Evolutionary conservation across 2,329 filamentous ascomycete species (phyloP).

Genomic region (Alternaria arborescens): DNA sequence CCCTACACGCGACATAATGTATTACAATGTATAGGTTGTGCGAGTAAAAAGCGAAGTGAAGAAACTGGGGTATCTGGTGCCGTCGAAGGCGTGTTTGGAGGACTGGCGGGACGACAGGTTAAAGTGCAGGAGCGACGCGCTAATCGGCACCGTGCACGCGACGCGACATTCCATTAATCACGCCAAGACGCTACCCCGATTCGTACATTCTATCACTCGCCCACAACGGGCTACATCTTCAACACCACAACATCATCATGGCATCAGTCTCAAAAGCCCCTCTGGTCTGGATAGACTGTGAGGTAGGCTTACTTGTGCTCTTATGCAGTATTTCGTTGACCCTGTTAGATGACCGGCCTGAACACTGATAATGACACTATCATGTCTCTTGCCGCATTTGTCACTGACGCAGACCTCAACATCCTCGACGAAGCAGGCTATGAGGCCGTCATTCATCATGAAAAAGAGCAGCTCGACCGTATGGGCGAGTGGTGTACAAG

Average conservation of each 20-base stretch:
- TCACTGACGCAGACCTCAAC: slow-evolving; percentile 82
- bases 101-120: slow-evolving; percentile 32
- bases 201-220: slow-evolving; percentile 14
- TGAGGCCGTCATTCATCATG: slow-evolving; percentile 80
- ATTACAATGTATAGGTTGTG: slow-evolving; percentile 25
- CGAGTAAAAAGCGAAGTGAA: slow-evolving; percentile 25
- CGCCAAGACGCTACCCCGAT: slow-evolving; percentile 18
- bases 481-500: slow-evolving; percentile 92
- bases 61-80: slow-evolving; percentile 21
- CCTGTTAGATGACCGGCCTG: slow-evolving; percentile 86
- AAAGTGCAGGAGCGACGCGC: slow-evolving; percentile 27
- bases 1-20: slow-evolving; percentile 47
- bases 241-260: slow-evolving; percentile 33
- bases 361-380: slow-evolving; percentile 82
- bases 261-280: slow-evolving; percentile 68
- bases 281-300: slow-evolving; percentile 87
- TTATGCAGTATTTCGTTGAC: slow-evolving; percentile 20
- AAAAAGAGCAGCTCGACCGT: slow-evolving; percentile 71
- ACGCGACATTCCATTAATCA: slow-evolving; percentile 23
- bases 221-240: slow-evolving; percentile 1
- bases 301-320: slow-evolving; percentile 54
- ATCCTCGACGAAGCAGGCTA: slow-evolving; percentile 80
- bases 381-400: slow-evolving; percentile 89
- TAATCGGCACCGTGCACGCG: slow-evolving; percentile 30
- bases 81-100: slow-evolving; percentile 32